Conservation (phyloP, 768 basidiomycete genomes). For the Panellus pusillus region DNA sequence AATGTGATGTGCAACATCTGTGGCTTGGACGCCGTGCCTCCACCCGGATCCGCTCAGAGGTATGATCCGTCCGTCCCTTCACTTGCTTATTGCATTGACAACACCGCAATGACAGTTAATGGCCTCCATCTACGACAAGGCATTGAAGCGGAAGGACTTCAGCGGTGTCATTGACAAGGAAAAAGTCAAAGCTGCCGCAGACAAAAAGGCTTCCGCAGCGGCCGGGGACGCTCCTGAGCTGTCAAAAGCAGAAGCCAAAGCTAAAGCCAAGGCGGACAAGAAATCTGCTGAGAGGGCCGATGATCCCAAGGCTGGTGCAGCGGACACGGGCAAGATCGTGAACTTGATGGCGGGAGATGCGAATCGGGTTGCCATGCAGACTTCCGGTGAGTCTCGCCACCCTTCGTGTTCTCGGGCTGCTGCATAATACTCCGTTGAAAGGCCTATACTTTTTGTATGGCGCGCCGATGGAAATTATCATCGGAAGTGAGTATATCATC, state of each 20-base stretch:
- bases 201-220: conserved; percentile 15
- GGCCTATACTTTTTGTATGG: conserved; percentile 11
- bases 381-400: conserved; percentile 28
- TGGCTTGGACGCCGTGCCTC: conserved; percentile 80
- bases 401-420: neutral
- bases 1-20: conserved; percentile 73
- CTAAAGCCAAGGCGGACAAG: conserved; percentile 36
- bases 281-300: conserved; percentile 42
- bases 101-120: conserved; percentile 46
- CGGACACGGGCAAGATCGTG: conserved; percentile 87
- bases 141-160: conserved; percentile 79
- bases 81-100: too few species aligned
- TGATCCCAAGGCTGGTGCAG: conserved; percentile 65
- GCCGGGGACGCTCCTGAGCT: neutral
- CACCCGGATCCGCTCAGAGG: conserved; percentile 69
- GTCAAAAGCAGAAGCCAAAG: conserved; percentile 13
- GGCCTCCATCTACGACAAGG: conserved; percentile 87
- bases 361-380: conserved; percentile 43
- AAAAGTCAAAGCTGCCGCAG: conserved; percentile 16
- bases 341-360: conserved; percentile 86
- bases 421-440: neutral
- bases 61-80: too few species aligned
- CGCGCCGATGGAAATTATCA: conserved; percentile 18
- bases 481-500: conserved; percentile 5
- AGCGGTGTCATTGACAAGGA: conserved; percentile 63